Base-by-base conservation (phyloP, 805 yeast species). In the Hanseniaspora occidentalis region DNA sequence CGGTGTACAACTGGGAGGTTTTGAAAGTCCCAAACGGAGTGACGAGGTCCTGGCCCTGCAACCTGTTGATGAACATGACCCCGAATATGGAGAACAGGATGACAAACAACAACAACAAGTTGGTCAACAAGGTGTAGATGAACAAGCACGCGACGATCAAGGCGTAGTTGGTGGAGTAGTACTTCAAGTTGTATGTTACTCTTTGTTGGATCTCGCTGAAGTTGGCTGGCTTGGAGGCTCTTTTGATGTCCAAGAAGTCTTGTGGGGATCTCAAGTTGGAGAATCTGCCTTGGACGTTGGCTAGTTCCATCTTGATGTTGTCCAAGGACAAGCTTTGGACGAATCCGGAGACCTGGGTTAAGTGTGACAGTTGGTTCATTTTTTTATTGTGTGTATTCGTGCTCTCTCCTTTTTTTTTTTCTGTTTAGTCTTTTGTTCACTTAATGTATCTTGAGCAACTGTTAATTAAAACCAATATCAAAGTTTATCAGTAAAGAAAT, bases 231-330 rank as follows among this genome's bases (percentile, higher is more conserved):
- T 85, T 86, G 27, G 95, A 82, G 46, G 92, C 61, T 58, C 95
- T 79, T 61, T 86, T 82, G 55, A 83, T 63, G 58, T 92, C 96
- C 56, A 92, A 84, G 58, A 92, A 92, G 59, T 92, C 98, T 61
- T 81, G 92, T 33, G 94, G 88, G 27, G 96, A 84, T 56, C 83
- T 79, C 45, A 92, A 61, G 52, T 82, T 74, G 37, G 92, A 62
- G 46, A 86, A 66, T 47, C 78, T 73, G 29, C 69, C 54, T 55
- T 80, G 84, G 38, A 89, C 50, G 2, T 77, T 50, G 23, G 61
- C 64, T 18, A 75, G 61, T 47, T 74, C 79, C 33, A 56, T 55
- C 62, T 68, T 55, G 42, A 60, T 46, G 21, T 50, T 48, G 16
- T 60, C 63, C 26, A 55, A 26, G 2, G 64, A 57, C 7, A 60